Percentiles rank a stretch among this genome's conserved stretches.
Conservation (phyloP, 495 filamentous ascomycete species). For the Hypoxylon trugodes region DNA sequence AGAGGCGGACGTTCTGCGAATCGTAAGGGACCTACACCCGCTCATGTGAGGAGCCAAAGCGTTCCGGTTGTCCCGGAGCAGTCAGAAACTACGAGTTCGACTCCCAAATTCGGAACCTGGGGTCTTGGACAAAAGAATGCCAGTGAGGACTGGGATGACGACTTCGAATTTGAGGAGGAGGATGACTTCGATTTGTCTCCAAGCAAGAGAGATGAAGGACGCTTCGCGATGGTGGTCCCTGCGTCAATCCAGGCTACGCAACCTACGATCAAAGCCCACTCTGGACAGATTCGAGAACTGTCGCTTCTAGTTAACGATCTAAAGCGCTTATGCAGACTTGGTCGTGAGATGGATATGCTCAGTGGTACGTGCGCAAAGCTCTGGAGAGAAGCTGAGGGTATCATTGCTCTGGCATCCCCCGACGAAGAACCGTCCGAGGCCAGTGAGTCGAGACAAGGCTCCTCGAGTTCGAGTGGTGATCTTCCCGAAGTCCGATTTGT, state of each 20-base stretch:
- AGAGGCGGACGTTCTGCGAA: conserved; percentile 77
- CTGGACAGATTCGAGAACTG: conserved; percentile 85
- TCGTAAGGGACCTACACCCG: conserved; percentile 76
- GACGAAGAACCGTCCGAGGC: conserved; percentile 73
- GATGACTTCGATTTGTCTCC: conserved; percentile 44
- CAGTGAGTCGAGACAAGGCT: conserved; percentile 41
- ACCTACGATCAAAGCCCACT: conserved; percentile 84
- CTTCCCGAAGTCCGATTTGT: conserved; percentile 63
- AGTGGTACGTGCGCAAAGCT: conserved; percentile 67
- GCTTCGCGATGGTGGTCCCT: conserved; percentile 76
- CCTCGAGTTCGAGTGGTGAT: conserved; percentile 39
- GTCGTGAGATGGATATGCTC: conserved; percentile 70
- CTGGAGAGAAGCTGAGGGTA: conserved; percentile 88
- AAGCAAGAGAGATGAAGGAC: conserved; percentile 55
- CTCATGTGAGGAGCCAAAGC: conserved; percentile 92
- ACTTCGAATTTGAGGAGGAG: conserved; percentile 77
- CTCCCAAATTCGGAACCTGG: conserved; percentile 89
- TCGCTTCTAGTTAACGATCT: conserved; percentile 74
- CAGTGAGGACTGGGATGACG: conserved; percentile 86
- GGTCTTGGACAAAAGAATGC: conserved; percentile 82
- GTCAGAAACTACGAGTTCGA: conserved; percentile 61
- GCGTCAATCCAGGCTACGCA: conserved; percentile 84
- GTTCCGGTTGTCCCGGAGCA: conserved; percentile 84
- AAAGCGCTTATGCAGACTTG: conserved; percentile 78
- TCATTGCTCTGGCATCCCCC: conserved; percentile 84